Evolutionary conservation across 805 yeast species (phyloP).

Genomic region (Candida wancherniae): DNA sequence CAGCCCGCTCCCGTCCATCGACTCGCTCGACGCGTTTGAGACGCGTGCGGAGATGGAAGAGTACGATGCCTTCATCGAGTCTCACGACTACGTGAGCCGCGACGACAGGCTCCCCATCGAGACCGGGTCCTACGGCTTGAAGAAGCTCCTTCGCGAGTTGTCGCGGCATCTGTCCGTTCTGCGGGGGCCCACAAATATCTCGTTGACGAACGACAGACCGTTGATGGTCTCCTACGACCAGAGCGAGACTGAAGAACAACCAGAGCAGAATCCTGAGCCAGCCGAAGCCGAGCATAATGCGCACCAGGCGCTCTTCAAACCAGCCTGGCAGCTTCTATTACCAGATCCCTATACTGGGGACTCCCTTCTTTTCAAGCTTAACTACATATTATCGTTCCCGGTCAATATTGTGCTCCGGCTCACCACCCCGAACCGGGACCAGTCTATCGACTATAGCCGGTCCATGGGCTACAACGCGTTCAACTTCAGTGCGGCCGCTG

Average conservation of each 20-base stretch:
- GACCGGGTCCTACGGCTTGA: constrained; percentile 31
- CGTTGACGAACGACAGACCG: constrained; percentile 8
- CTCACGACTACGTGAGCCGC: constrained; percentile 9
- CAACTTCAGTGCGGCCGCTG: constrained; percentile 8
- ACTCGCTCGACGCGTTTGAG: constrained; percentile 5
- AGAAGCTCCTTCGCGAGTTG: constrained; percentile 29
- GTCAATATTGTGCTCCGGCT: constrained; percentile 10
- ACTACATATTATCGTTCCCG: constrained; percentile 7
- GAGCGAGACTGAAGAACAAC: too few species aligned
- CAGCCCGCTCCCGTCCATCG: constrained; percentile 8
- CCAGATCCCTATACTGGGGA: constrained; percentile 9
- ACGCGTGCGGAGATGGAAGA: constrained; percentile 11
- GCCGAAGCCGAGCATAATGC: neutral
- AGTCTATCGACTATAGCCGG: constrained; percentile 11
- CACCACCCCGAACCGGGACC: constrained; percentile 16
- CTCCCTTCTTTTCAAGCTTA: constrained; percentile 4
- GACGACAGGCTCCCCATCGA: constrained; percentile 13
- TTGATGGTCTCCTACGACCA: constrained; percentile 5
- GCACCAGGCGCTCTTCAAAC: neutral
- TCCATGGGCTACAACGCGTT: constrained; percentile 10
- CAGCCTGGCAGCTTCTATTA: constrained; percentile 6
- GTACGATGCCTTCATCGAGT: constrained; percentile 10
- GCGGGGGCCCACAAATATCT: constrained; percentile 1
- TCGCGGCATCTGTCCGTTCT: constrained; percentile 17
- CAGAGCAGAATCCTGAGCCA: neutral